Evolutionary conservation across 768 basidiomycete species (phyloP), one percentile per base, ranked within the genome.

Genomic region (Podaxis sp.): DNA sequence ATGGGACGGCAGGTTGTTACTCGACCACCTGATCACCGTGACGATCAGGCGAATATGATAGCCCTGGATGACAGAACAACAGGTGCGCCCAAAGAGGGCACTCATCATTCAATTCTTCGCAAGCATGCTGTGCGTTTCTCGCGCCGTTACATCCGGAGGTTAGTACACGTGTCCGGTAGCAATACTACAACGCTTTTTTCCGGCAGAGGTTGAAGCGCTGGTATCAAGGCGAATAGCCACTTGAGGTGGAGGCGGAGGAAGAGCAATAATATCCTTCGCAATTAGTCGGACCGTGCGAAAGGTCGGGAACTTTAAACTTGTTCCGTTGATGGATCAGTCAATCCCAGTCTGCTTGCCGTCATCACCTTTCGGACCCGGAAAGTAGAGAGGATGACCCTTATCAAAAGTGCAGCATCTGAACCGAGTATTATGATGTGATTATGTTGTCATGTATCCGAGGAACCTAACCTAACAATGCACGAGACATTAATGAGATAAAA

Each of bases 31-130:
- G 52, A 54, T 38, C 36, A 54, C 13, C 3, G 52, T 54, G 37
- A 54, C 37, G 52, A 38, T 54, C 52, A 54, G n/a, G 23, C 52
- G 21, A 54, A 54, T 54, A 54, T 54, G 52, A 54, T 23, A 37
- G 36, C 32, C 51, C 32, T 54, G 21, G 35, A 54, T 54, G 23
- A 18, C 52, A 54, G 18, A 25, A 38, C 52, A 40, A 36, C 32
- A n/a, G 52, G 25, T 14, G 2, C 18, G 9, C 47, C 18, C 6
- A 48, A 18, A n/a, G 7, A 11, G 21, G 3, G 18, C 9, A 21
- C 21, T 21, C 10, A 11, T 18, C 40, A 23, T 23, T 48, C 9
- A 7, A 3, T 44, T 44, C 7, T 21, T 44, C 7, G 32, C 32
- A 9, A 9, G 32, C 7, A 1, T 32, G 32, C 32, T 32, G 32